Evolutionary conservation across 2,329 filamentous ascomycete species (phyloP).

Genomic region (Fusarium dimerum): DNA sequence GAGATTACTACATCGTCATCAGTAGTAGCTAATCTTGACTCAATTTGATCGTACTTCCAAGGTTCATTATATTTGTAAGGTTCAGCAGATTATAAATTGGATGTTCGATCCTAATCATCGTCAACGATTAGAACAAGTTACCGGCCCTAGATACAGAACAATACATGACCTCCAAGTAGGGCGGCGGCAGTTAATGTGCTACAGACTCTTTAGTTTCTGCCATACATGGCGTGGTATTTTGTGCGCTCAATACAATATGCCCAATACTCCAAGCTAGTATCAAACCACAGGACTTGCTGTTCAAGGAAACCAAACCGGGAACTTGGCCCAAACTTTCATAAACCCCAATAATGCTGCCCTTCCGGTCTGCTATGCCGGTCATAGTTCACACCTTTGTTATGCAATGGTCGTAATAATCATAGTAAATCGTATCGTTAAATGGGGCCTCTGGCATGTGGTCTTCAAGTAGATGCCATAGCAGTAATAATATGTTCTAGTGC

Average conservation of each 20-base stretch:
- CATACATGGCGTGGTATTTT: constrained; percentile 29
- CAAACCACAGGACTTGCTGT: constrained; percentile 22
- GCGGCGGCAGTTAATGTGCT: neutral
- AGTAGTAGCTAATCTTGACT: no score
- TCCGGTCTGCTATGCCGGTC: constrained; percentile 23
- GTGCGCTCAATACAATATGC: constrained; percentile 21
- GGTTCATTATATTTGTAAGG: no score
- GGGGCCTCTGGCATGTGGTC: constrained; percentile 13
- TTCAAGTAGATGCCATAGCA: constrained; percentile 12
- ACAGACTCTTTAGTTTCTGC: constrained; percentile 16
- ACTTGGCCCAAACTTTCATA: constrained; percentile 26
- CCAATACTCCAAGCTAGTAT: constrained; percentile 30
- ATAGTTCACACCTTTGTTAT: constrained; percentile 30
- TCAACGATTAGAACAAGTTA: no score
- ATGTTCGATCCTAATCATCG: no score
- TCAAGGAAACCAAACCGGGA: constrained; percentile 14
- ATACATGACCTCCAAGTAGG: neutral
- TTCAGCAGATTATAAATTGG: no score
- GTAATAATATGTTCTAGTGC: constrained; percentile 5
- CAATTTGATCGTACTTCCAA: no score
- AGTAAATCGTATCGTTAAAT: constrained; percentile 25
- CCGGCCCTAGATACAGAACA: no score
- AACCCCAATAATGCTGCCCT: constrained; percentile 25
- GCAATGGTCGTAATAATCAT: constrained; percentile 32
- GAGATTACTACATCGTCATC: no score